A percentile compares a stretch with the other conserved stretches of the same genome.
Conservation (phyloP, 1,284 basidiomycete species). For the Pisolithus thermaeus region DNA sequence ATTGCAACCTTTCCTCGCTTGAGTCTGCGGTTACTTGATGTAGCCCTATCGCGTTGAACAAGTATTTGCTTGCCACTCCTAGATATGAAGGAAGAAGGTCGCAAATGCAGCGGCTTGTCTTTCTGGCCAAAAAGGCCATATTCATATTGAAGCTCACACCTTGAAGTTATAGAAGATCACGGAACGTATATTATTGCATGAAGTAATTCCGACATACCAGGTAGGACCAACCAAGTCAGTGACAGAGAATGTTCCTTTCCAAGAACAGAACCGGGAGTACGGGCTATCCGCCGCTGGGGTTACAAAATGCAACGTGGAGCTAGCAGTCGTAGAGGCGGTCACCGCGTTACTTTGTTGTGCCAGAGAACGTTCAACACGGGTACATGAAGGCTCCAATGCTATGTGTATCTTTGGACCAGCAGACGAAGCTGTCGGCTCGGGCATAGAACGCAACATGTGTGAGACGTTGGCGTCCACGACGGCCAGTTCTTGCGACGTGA, state of each 20-base stretch:
- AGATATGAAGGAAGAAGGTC: constrained; percentile 59
- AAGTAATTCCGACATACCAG: constrained; percentile 39
- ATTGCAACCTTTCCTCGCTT: constrained; percentile 55
- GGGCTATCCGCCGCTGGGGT: constrained; percentile 22
- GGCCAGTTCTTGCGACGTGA: constrained; percentile 53
- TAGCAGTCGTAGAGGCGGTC: neutral
- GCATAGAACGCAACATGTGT: constrained; percentile 5
- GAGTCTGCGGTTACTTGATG: constrained; percentile 52
- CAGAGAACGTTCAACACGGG: neutral
- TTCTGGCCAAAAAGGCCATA: constrained; percentile 63
- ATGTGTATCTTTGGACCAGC: constrained; percentile 13
- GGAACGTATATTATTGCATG: constrained; percentile 1
- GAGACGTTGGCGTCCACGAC: constrained; percentile 40
- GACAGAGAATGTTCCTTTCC: constrained; percentile 39
- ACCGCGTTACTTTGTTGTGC: neutral
- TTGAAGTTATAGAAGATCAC: constrained; percentile 19
- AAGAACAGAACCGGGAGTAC: constrained; percentile 31
- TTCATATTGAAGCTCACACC: constrained; percentile 77
- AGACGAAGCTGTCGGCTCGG: neutral
- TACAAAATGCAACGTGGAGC: neutral
- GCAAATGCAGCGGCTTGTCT: constrained; percentile 42
- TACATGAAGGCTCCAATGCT: constrained; percentile 2
- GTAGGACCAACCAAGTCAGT: constrained; percentile 44
- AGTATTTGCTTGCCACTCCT: constrained; percentile 61
- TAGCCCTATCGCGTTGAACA: constrained; percentile 54